phyloP scores from a whole-genome alignment of 345 rosid genomes.

The Bretschneidera sinensis region DNA sequence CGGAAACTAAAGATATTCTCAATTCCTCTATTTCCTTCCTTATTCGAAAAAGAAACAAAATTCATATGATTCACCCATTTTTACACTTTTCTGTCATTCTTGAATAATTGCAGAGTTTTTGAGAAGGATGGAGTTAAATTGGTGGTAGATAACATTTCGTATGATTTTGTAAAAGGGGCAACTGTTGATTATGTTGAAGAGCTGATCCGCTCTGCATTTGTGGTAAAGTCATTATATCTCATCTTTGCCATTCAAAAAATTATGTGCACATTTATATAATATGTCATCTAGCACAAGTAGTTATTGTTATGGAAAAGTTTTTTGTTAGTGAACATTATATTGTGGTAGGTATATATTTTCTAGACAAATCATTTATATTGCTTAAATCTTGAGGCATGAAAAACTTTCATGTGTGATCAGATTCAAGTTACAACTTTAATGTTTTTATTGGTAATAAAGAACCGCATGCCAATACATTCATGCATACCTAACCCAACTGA shows the following conservation, averaged over 20 bases:
- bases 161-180: slow-evolving; percentile 93
- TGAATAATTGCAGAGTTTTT: slow-evolving; percentile 44
- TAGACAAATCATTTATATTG: slow-evolving; percentile 3
- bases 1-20: background rate
- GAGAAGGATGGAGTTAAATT: slow-evolving; percentile 71
- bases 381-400: background rate
- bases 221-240: slow-evolving; percentile 33
- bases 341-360: background rate
- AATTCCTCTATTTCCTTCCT: slow-evolving; percentile 1
- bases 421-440: no score
- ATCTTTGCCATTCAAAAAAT: slow-evolving; percentile 2
- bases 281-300: background rate
- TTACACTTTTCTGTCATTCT: slow-evolving; percentile 1
- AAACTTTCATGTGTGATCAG: background rate
- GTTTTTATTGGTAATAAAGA: no score
- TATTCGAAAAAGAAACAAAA: no score
- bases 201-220: slow-evolving; percentile 87
- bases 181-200: slow-evolving; percentile 90
- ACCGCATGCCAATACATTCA: background rate
- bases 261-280: background rate
- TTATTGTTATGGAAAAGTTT: background rate
- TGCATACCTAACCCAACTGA: background rate
- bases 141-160: slow-evolving; percentile 75
- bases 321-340: no score
- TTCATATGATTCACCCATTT: no score